These are phyloP conservation scores for Lasiosphaeriaceae sp. DNA, from an alignment of 495 filamentous ascomycete genomes.

Conservation along the genomic window DNA sequence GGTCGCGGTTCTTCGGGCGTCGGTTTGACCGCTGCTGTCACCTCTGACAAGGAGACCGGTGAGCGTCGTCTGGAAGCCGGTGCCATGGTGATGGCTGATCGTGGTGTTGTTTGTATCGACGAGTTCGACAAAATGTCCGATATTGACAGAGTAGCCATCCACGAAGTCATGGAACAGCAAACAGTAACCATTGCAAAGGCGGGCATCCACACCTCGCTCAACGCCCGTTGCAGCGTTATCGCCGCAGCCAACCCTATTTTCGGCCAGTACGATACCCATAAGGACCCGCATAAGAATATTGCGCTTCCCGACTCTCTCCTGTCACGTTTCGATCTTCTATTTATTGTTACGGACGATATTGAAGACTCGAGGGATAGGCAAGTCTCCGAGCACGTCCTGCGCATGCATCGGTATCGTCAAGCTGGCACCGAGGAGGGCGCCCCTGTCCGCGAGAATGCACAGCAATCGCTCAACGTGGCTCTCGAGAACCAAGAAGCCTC, in stretches of 20 bases:
- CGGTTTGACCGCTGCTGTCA: slow-evolving; percentile 96
- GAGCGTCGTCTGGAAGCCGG: slow-evolving; percentile 93
- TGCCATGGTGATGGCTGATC: slow-evolving; percentile 97
- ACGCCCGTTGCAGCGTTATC: slow-evolving; percentile 94
- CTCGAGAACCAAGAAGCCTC: slow-evolving; percentile 72
- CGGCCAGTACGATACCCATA: slow-evolving; percentile 97
- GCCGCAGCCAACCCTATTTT: slow-evolving; percentile 98
- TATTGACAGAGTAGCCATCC: slow-evolving; percentile 95
- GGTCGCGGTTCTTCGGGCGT: slow-evolving; percentile 97
- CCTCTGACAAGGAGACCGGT: slow-evolving; percentile 94
- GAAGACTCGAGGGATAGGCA: slow-evolving; percentile 87
- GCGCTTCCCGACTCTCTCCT: slow-evolving; percentile 94
- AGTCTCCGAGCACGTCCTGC: slow-evolving; percentile 92
- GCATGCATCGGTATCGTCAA: slow-evolving; percentile 96
- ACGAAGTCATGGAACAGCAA: slow-evolving; percentile 99
- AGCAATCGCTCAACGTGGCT: slow-evolving; percentile 85
- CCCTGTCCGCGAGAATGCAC: slow-evolving; percentile 82
- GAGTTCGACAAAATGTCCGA: slow-evolving; percentile 99
- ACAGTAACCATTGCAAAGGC: slow-evolving; percentile 99
- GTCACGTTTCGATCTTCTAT: slow-evolving; percentile 98
- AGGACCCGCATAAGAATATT: slow-evolving; percentile 98
- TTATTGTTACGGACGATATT: slow-evolving; percentile 97
- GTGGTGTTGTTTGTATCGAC: slow-evolving; percentile 97
- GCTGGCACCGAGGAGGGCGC: slow-evolving; percentile 93
- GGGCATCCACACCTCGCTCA: slow-evolving; percentile 96